Conservation (phyloP, 2,329 filamentous ascomycete species). For the Fusarium sp. region DNA sequence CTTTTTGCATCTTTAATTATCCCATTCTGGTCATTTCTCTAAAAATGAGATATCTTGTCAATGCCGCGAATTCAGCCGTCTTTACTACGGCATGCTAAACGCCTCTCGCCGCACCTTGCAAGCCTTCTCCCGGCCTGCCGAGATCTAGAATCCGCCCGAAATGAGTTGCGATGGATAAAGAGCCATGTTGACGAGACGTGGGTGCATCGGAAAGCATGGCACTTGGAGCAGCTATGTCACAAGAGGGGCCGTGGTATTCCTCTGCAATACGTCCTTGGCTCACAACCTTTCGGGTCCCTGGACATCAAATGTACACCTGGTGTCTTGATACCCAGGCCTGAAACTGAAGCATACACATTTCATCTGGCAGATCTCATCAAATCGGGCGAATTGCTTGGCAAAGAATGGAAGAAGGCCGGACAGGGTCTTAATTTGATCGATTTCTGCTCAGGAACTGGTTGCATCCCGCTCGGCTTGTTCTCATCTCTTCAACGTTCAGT, state of each 20-base stretch:
- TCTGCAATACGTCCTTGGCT: slow-evolving; percentile 89
- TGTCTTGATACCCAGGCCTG: slow-evolving; percentile 87
- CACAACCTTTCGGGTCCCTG: slow-evolving; percentile 87
- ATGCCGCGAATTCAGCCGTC: slow-evolving; percentile 75
- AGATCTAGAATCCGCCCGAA: slow-evolving; percentile 70
- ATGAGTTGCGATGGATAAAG: slow-evolving; percentile 80
- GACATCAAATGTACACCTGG: slow-evolving; percentile 81
- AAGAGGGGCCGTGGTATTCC: slow-evolving; percentile 74
- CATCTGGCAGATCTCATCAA: slow-evolving; percentile 64
- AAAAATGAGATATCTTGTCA: slow-evolving; percentile 26
- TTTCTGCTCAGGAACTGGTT: slow-evolving; percentile 91
- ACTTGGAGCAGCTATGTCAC: slow-evolving; percentile 58
- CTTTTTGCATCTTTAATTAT: not conserved
- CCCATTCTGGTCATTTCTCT: not conserved
- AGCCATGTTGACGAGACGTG: slow-evolving; percentile 63
- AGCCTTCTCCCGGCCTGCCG: slow-evolving; percentile 73
- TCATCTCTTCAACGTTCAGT: slow-evolving; percentile 64
- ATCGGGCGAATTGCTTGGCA: slow-evolving; percentile 24
- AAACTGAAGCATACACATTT: slow-evolving; percentile 77
- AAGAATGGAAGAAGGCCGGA: slow-evolving; percentile 5
- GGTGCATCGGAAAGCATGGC: slow-evolving; percentile 21
- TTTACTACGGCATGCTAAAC: slow-evolving; percentile 66
- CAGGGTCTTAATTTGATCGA: slow-evolving; percentile 75
- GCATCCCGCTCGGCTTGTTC: slow-evolving; percentile 84
- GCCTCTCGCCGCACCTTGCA: slow-evolving; percentile 67